Base-by-base conservation (phyloP, 208 protist species). In the Acanthamoeba castellanii region DNA sequence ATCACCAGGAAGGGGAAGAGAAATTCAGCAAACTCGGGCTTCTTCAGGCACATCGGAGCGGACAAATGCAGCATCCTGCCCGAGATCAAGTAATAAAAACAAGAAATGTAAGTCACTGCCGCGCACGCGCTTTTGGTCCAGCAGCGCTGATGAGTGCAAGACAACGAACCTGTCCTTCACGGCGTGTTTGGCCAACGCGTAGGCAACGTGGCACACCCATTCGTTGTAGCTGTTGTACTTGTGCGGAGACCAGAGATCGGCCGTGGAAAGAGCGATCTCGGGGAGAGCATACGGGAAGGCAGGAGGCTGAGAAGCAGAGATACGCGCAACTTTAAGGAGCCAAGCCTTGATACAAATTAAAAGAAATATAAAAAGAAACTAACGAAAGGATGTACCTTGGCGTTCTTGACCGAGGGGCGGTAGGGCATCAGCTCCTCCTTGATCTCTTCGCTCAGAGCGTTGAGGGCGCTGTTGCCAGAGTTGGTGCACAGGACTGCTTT, bases 1-100 rank as follows among this genome's bases (percentile, higher is more conserved):
- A 95, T 47, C 16, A 95, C 11, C 30, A 95, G 45, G 57, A 72
- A 95, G 37, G 94, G 94, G 61, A 95, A 95, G 25, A 95, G 57
- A 20, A 95, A 92, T 52, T 90, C 84, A 16, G 94, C 94, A 52
- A 95, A 95, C 42, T 95, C 94, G 27, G 81, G 81, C 22, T 91
- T 91, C 34, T 90, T 95, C 34, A 88, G 52, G 30, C 94, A 95
- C 74, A 95, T 85, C 16, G 78, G 78, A 1, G 30, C 94, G 16
- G 68, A 95, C n/a, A 95, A 4, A n/a, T 55, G 78, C 18, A 95
- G 92, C 50, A 95, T 82, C 57, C 90, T 94, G 8, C 5, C 11
- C 13, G 18, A 20, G 27, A 68, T n/a, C 4, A 68, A n/a, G 13
- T 68, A 68, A 30, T n/a, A n/a, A 30, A 0, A 20, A 9, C 0